These are phyloP conservation scores for Crithidia sp. DNA, from an alignment of 208 protist genomes.

Conservation along the genomic window DNA sequence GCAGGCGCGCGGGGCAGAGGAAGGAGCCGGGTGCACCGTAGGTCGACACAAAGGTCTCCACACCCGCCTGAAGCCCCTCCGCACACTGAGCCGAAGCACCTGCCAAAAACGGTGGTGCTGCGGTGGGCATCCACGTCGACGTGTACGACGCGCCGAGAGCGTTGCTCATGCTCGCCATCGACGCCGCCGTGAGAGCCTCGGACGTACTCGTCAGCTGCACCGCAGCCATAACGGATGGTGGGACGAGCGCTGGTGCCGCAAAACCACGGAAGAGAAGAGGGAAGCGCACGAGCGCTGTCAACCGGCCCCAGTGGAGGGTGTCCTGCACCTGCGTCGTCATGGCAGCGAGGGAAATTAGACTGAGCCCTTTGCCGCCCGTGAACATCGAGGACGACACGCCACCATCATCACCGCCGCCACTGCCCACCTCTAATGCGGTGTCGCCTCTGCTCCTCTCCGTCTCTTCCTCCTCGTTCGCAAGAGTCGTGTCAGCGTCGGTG, in stretches of 20 bases:
- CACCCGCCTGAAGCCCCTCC: neutral
- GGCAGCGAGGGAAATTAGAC: conserved; percentile 26
- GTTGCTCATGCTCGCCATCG: conserved; percentile 18
- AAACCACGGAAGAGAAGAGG: conserved; percentile 32
- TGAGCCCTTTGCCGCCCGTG: conserved; percentile 4
- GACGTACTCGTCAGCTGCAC: neutral
- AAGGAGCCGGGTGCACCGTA: conserved; percentile 8
- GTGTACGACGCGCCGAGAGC: conserved; percentile 9
- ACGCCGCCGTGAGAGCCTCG: conserved; percentile 14
- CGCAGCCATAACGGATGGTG: neutral
- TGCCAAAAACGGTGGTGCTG: neutral
- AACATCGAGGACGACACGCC: conserved; percentile 10
- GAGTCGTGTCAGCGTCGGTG: neutral
- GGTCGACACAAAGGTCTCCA: neutral
- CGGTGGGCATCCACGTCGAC: neutral
- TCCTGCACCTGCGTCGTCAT: conserved; percentile 18
- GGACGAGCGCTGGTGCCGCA: neutral
- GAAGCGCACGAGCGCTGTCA: conserved; percentile 22
- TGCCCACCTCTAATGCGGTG: no score
- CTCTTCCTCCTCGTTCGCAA: neutral
- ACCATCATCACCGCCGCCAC: neutral
- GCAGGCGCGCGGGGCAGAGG: conserved; percentile 18
- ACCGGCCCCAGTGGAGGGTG: conserved; percentile 29
- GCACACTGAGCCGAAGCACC: neutral
- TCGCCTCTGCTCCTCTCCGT: neutral